These are phyloP conservation scores for Pythium insidiosum DNA, from an alignment of 352 stramenopile species.

Conservation along the genomic window DNA sequence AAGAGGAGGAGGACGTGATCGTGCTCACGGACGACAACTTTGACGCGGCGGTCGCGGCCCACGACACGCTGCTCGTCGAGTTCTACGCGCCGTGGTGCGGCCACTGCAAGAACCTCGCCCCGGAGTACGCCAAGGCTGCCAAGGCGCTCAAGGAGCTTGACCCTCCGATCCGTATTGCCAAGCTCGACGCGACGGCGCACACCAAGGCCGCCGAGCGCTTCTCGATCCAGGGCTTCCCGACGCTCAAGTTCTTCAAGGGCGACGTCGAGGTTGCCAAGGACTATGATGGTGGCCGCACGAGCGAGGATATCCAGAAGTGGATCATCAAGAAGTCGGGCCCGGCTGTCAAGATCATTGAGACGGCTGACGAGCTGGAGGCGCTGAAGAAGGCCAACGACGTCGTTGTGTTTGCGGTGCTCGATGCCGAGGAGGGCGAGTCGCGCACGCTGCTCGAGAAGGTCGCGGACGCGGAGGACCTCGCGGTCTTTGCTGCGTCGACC, in stretches of 20 bases:
- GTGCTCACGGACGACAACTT: constrained; percentile 91
- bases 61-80: constrained; percentile 87
- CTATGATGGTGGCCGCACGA: constrained; percentile 80
- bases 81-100: constrained; percentile 90
- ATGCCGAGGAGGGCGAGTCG: constrained; percentile 64
- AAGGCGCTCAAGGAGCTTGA: constrained; percentile 75
- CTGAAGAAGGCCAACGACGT: constrained; percentile 83
- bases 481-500: constrained; percentile 70
- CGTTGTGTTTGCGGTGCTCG: constrained; percentile 78
- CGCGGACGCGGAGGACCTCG: constrained; percentile 60
- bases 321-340: constrained; percentile 90
- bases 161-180: constrained; percentile 68
- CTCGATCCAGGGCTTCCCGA: constrained; percentile 83
- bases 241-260: constrained; percentile 91
- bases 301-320: constrained; percentile 85
- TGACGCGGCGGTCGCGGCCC: constrained; percentile 70
- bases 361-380: constrained; percentile 56
- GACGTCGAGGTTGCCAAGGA: constrained; percentile 78
- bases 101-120: constrained; percentile 86
- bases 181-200: constrained; percentile 84
- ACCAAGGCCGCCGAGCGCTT: constrained; percentile 79
- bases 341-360: constrained; percentile 72
- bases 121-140: constrained; percentile 85
- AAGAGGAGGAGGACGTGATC: constrained; percentile 88
- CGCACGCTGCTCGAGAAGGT: constrained; percentile 72